Evolutionary conservation across 768 basidiomycete species (phyloP), one percentile per base, ranked within the genome.

Genomic region (Auricularia heimuer): DNA sequence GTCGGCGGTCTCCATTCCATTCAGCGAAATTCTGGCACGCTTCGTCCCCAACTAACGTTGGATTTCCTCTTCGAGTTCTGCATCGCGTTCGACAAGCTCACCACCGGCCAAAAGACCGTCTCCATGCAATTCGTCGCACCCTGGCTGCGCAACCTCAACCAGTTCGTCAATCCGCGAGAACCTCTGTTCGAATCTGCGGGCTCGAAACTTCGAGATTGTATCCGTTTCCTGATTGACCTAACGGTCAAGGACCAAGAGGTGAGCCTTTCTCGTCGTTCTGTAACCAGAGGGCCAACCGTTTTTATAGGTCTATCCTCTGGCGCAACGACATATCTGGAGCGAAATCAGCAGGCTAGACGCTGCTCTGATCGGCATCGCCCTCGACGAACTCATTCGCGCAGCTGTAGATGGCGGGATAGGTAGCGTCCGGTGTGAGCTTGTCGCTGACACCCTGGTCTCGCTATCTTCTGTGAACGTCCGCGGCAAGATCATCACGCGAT

Each of bases 61-160:
- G 94, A 96, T 74, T 92, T 96, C 75, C 78, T 95, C 63, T 84
- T 86, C n/a, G 94, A 94, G 74, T 90, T 94, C 35, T 84, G 84
- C 37, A 81, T 77, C 79, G 80, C 72, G 66, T 67, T 72, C 76
- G 70, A 80, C 75, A 79, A 77, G 68, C 74, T 77, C 12, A 71
- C 72, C 29, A 70, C 75, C 2, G 71, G 76, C 1, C 87, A 89
- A 61, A 85, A 87, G 45, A 84, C 90, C 47, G 83, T 81, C 66
- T 92, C 87, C 70, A 73, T 95, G 24, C 85, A 89, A 66, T 94
- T 93, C 71, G 81, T 96, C 80, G 85, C 82, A 47, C 93, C 94
- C 3, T 97, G 94, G 94, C 83, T 96, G 51, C 86, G 82, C 72
- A 94, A 95, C 70, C 78, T 97, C 1, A 79, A 83, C 2, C 74